Percentiles rank a stretch among this genome's conserved stretches.
Evolutionary conservation across 2,329 filamentous ascomycete species (phyloP).

Genomic region (Colletotrichum limetticola): DNA sequence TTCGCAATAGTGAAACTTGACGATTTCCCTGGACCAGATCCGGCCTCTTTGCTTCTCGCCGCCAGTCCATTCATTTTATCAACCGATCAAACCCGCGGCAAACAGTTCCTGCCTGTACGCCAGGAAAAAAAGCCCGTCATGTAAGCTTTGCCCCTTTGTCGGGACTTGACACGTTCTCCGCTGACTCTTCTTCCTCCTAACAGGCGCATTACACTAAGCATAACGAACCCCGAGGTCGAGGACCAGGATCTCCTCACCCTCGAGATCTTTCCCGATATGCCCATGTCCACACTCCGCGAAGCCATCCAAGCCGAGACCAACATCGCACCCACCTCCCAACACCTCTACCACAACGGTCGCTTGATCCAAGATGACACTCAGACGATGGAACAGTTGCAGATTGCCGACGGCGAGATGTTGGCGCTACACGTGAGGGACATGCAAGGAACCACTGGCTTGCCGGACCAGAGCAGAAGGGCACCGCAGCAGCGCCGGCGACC

Average conservation of each 20-base stretch:
- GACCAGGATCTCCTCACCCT: constrained; percentile 80
- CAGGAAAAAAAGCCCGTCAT: constrained; percentile 20
- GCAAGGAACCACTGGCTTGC: constrained; percentile 57
- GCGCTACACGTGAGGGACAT: constrained; percentile 81
- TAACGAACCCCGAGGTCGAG: constrained; percentile 76
- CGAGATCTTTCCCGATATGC: constrained; percentile 85
- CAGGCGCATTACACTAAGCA: constrained; percentile 90
- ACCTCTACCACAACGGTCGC: constrained; percentile 90
- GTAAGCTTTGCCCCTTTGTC: constrained; percentile 7
- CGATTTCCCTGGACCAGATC: neutral
- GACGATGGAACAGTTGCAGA: constrained; percentile 83
- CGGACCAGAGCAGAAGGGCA: constrained; percentile 48
- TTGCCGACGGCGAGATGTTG: constrained; percentile 92
- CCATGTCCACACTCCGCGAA: constrained; percentile 85
- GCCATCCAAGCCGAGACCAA: constrained; percentile 86
- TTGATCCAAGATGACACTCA: constrained; percentile 79
- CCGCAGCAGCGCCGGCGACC: constrained; percentile 47
- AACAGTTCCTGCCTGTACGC: neutral
- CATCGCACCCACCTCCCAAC: constrained; percentile 78
- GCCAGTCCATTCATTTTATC: neutral
- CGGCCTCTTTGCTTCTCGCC: neutral
- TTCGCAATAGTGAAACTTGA: constrained; percentile 30
- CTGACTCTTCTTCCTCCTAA: constrained; percentile 9
- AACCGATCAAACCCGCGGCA: neutral
- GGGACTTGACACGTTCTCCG: neutral